Evolutionary conservation across 2,329 filamentous ascomycete species (phyloP), one percentile per base, ranked within the genome.

Genomic region (Dothistroma pini): DNA sequence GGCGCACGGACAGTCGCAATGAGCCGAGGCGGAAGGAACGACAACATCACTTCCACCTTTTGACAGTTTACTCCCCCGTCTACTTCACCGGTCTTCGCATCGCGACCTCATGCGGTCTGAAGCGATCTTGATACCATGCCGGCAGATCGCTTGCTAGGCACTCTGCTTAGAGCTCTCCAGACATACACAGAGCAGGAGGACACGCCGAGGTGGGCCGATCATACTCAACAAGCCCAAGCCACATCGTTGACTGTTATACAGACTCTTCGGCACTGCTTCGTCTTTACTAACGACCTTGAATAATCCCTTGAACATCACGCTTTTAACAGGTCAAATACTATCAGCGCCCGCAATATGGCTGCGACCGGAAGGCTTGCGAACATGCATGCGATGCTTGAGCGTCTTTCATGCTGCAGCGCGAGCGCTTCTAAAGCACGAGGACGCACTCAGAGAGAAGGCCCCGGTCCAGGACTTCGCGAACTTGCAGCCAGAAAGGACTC

Each of bases 251-350:
- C 63, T 52, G 8, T 6, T 25, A 16, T 19, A 21, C 16, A 79
- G 75, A 62, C 76, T 87, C 34, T 80, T 89, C 70, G 86, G 83
- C 64, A 88, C 86, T 50, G 89, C 88, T 16, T 82, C 84, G 19
- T 84, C 86, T 44, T 83, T 92, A 32, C 81, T 93, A 58, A 84
- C 86, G 16, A 84, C 84, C 54, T 84, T 92, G 56, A 86, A 85
- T 63, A 92, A 92, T 71, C 89, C 89, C 14, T 82, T 90, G 59
- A 93, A 93, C 74, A 81, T 91, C 69, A 84, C 86, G 47, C 80
- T 92, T 12, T 81, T 92, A 57, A 89, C 88, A 0, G 87, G 87
- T 29, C 88, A 92, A 66, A 81, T 91, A 6, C 82, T 92, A 51
- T 84, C 83, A 0, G 87, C 89, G 0, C 88, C 88, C 2, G 87